Conservation (phyloP, 768 basidiomycete species). For the Candolleomyces aberdarensis region DNA sequence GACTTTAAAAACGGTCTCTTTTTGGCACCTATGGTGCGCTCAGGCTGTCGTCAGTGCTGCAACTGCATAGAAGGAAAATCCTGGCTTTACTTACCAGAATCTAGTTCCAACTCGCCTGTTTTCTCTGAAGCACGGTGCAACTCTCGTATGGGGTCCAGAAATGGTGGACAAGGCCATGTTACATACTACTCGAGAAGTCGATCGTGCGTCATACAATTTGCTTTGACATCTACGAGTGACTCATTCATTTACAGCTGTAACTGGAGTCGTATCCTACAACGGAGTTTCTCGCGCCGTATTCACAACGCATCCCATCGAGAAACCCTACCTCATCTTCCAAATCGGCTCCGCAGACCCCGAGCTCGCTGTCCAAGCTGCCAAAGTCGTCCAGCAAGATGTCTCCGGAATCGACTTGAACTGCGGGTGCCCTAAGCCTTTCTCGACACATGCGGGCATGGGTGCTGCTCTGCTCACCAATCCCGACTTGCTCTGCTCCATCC, state of each 20-base stretch:
- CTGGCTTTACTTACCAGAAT: neutral
- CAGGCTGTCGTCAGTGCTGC: conserved; percentile 69
- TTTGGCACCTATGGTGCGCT: conserved; percentile 98
- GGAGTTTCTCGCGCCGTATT: conserved; percentile 86
- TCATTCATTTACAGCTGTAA: conserved; percentile 51
- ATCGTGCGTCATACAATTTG: conserved; percentile 58
- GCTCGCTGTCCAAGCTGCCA: conserved; percentile 89
- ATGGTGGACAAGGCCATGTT: conserved; percentile 95
- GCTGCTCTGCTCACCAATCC: conserved; percentile 92
- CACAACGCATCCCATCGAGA: conserved; percentile 91
- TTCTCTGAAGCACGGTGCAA: conserved; percentile 89
- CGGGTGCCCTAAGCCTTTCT: conserved; percentile 96
- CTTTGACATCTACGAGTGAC: neutral
- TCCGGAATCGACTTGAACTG: conserved; percentile 97
- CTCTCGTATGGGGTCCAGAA: conserved; percentile 95
- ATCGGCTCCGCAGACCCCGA: conserved; percentile 89
- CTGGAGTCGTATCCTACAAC: conserved; percentile 85
- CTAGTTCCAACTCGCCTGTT: conserved; percentile 83
- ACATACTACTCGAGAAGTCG: conserved; percentile 76
- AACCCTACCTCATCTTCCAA: conserved; percentile 92
- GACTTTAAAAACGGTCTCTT: conserved; percentile 89
- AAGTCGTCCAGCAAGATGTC: conserved; percentile 81
- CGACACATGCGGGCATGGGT: conserved; percentile 93
- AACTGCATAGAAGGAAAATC: conserved; percentile 14
- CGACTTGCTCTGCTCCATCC: conserved; percentile 85